Base-by-base conservation (phyloP, 140 eudicot genomes). In the Senecio squalidus region DNA sequence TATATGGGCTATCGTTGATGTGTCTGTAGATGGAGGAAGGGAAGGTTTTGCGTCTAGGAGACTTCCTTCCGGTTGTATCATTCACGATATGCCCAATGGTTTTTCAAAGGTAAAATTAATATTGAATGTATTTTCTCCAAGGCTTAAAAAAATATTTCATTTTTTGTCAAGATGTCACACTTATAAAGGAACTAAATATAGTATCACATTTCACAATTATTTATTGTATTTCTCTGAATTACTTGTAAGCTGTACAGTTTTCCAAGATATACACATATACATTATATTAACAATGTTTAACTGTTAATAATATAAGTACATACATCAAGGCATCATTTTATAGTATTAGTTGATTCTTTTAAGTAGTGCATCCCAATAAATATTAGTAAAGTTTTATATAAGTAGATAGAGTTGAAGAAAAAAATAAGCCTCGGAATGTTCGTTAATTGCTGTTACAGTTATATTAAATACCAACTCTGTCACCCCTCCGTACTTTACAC, bases 11-110 rank as follows among this genome's bases (percentile, higher is more conserved):
- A 84, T 90, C 14, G 97, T 90, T 18, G 97, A 90, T 23, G 72
- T 90, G 50, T 90, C 97, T 15, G 74, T 90, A 29, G 94, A 90
- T 18, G 38, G 72, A 4, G 53, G 79, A 8, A 58, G 79, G 28
- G 94, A 86, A 24, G 78, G 80, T 26, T 55, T 57, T 10, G 47
- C 60, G 43, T 83, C 84, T 53, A 46, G 94, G 68, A 83, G 95
- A 80, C 85, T 90, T 40, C 97, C 97, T 29, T 90, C 97, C 6
- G 97, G 95, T 1, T 90, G 83, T 56, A 33, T 90, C 3, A 66
- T 90, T 51, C 95, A 90, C 62, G 95, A 85, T 56, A 67, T 90
- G 79, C 80, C 82, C 0, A 86, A 83, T 64, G 90, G 94, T 18
- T 80, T 45, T 66, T 80, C 94, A 41, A 78, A 82, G 97, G 95